Evolutionary conservation across 306 rosid genomes (phyloP), one percentile per base, ranked within the genome.

Genomic region (Lathyrus sativus): DNA sequence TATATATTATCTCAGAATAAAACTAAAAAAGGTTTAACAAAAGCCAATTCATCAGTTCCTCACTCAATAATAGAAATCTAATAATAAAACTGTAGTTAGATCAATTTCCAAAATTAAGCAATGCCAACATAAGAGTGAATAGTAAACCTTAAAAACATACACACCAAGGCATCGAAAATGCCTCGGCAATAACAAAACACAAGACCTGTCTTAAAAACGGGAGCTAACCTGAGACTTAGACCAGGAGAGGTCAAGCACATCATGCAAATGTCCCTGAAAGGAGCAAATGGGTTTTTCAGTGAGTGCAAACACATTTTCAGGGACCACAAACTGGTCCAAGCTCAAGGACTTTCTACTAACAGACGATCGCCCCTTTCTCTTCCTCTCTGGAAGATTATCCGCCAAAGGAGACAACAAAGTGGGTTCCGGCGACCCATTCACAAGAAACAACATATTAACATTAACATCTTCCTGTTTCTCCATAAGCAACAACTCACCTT

Each of bases 201-300:
- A 53, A 68, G 37, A 55, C 51, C 53, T 29, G 71, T 18, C 17
- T 5, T 1, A 59, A 57, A 62, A 62, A 58, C 5, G 61, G 76
- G 70, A 76, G 79, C 85, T 78, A 76, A 95, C 99, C 99, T 95
- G 97, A 68, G 96, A 88, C 80, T 90, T 95, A 79, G 99, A 95
- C 99, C 99, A 95, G 3, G 99, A 95, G 28, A 95, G 95, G 57
- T 95, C 99, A 71, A 95, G 97, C 72, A 95, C 99, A 74, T 85
- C 99, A 80, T 87, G 67, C 1, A 65, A 74, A 81, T 95, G 99
- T 13, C 99, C 99, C 75, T 84, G 79, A 45, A 95, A 88, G 68
- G 99, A 90, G 83, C 84, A 95, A 62, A 80, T 3, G 31, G 99
- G 97, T 74, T 88, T 90, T 43, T 95, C 99, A n/a, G 95, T 72